phyloP scores from a whole-genome alignment of 306 rosid genomes.

The Begonia peltatifolia region DNA sequence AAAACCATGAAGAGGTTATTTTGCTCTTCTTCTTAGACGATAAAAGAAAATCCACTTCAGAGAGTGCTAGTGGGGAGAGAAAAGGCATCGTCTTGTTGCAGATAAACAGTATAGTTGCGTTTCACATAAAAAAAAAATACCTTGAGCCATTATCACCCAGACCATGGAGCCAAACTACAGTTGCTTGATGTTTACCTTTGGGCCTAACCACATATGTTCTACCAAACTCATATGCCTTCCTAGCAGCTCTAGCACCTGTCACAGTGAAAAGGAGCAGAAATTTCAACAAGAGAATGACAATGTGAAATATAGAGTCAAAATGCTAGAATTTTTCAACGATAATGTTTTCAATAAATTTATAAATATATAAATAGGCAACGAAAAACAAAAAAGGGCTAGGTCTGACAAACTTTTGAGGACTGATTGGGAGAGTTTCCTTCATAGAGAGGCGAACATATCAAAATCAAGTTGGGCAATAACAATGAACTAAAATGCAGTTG shows the following conservation, averaged over 20 bases:
- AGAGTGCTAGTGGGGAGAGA: not conserved
- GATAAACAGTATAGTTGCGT: not conserved
- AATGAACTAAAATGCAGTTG: not conserved
- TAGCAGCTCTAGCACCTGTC: conserved; percentile 45
- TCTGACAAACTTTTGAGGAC: not conserved
- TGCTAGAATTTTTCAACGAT: not conserved
- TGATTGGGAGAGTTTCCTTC: not conserved
- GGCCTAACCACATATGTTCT: conserved; percentile 92
- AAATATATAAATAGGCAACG: too few relatives aligned
- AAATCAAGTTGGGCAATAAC: not conserved
- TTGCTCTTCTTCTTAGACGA: not conserved
- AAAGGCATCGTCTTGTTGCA: not conserved
- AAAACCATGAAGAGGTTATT: not conserved
- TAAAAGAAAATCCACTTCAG: not conserved
- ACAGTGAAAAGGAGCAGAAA: not conserved
- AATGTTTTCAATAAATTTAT: too few relatives aligned
- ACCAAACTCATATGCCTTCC: conserved; percentile 69
- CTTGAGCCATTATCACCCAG: conserved; percentile 99
- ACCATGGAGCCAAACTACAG: conserved; percentile 95
- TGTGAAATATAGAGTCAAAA: not conserved
- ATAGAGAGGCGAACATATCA: conserved; percentile 8
- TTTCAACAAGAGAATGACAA: not conserved
- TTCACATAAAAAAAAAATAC: conserved; percentile 16
- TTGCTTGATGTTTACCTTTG: conserved; percentile 97
- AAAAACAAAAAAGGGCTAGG: not conserved